A percentile compares a stretch with the other conserved stretches of the same genome.
These are phyloP conservation scores for Curvularia sp. DNA, from an alignment of 2,329 filamentous ascomycete species.

Conservation along the genomic window DNA sequence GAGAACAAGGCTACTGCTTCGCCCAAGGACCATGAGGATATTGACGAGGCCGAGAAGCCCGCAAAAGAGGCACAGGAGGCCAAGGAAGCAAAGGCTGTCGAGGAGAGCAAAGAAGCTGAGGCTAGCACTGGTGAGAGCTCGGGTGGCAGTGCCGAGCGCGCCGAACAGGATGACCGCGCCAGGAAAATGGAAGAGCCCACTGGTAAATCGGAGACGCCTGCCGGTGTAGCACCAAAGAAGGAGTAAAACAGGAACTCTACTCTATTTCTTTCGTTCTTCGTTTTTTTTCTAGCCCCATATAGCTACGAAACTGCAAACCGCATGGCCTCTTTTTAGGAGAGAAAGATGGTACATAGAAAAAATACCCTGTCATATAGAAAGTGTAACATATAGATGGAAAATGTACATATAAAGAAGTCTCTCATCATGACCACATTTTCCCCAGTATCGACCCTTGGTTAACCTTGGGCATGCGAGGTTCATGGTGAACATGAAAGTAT, in stretches of 20 bases:
- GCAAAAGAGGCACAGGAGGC: constrained; percentile 26
- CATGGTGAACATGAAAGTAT: too few species aligned
- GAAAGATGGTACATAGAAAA: constrained; percentile 23
- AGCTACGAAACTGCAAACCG: constrained; percentile 23
- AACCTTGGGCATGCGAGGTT: too few species aligned
- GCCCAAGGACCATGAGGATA: constrained; percentile 86
- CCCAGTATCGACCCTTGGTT: too few species aligned
- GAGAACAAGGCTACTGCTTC: constrained; percentile 78
- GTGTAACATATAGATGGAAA: background rate
- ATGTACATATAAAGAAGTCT: too few species aligned
- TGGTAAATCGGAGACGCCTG: constrained; percentile 30
- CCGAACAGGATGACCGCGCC: constrained; percentile 45
- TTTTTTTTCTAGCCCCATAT: constrained; percentile 26
- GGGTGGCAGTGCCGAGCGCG: constrained; percentile 42
- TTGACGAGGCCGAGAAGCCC: constrained; percentile 90
- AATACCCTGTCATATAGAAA: constrained; percentile 23
- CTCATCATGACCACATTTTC: too few species aligned
- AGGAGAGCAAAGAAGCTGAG: constrained; percentile 40
- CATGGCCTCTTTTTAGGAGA: constrained; percentile 3
- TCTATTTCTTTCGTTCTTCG: constrained; percentile 18
- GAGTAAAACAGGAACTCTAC: constrained; percentile 21
- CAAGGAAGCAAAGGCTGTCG: constrained; percentile 30
- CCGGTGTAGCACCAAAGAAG: constrained; percentile 20
- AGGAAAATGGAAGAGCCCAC: constrained; percentile 29
- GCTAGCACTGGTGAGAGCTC: constrained; percentile 38